phyloP scores from a whole-genome alignment of 176 grass and related monocot genomes.

The Avena eriantha region DNA sequence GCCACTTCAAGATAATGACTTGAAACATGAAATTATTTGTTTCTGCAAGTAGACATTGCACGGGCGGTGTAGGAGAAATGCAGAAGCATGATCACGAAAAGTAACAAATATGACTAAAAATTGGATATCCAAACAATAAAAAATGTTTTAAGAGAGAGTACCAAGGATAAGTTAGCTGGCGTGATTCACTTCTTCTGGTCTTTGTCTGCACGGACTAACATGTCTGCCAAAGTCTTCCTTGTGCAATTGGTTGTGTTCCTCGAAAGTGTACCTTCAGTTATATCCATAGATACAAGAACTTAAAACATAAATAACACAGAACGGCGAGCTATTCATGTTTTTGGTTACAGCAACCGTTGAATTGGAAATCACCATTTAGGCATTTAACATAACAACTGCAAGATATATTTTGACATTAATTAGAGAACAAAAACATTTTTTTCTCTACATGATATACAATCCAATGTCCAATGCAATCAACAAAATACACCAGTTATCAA shows the following conservation, averaged over 20 bases:
- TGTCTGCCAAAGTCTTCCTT: slow-evolving; percentile 10
- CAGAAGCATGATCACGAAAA: background rate
- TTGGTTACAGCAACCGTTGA: background rate
- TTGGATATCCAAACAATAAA: background rate
- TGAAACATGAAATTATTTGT: background rate
- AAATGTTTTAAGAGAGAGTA: background rate
- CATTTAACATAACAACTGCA: background rate
- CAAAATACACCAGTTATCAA: background rate
- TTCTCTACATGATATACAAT: slow-evolving; percentile 6
- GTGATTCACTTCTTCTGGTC: background rate
- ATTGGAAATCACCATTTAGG: background rate
- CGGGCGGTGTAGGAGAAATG: background rate
- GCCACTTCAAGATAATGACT: background rate
- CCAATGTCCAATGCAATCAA: background rate
- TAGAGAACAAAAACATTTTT: background rate
- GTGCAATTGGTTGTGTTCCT: background rate
- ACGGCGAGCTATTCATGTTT: background rate
- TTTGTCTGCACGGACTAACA: background rate
- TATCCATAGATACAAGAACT: background rate
- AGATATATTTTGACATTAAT: background rate
- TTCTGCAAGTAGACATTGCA: background rate
- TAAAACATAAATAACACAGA: background rate
- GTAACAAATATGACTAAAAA: slow-evolving; percentile 7
- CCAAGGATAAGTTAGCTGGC: background rate
- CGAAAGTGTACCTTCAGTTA: slow-evolving; percentile 29